Conservation (phyloP, 169 alveolate genomes). For the Eimeria sp. region DNA sequence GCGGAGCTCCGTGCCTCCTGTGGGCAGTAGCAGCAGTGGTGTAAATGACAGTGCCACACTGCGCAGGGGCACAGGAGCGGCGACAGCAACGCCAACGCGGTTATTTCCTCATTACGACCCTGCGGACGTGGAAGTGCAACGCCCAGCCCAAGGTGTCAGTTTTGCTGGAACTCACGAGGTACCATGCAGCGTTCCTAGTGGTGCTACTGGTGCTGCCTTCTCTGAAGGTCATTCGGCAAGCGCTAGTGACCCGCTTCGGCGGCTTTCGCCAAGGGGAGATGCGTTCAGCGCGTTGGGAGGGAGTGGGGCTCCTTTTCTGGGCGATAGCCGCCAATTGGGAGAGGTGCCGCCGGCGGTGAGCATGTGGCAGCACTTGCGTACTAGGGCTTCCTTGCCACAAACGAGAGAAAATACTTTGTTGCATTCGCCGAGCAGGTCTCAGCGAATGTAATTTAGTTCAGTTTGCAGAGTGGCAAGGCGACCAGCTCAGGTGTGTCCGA, state of each 20-base stretch:
- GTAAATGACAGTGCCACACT: constrained; percentile 23
- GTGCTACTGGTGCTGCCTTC: constrained; percentile 44
- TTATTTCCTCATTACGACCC: constrained; percentile 56
- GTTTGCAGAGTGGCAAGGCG: background rate
- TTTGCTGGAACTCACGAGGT: constrained; percentile 25
- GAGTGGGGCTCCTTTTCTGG: background rate
- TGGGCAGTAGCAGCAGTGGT: constrained; percentile 35
- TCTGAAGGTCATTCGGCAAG: constrained; percentile 46
- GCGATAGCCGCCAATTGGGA: constrained; percentile 32
- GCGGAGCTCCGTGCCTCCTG: constrained; percentile 61
- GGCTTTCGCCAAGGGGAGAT: constrained; percentile 24
- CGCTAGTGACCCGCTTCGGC: background rate
- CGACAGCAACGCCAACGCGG: constrained; percentile 67
- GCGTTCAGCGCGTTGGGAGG: constrained; percentile 9
- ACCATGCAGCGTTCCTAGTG: background rate
- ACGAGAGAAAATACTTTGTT: constrained; percentile 19
- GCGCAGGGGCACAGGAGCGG: constrained; percentile 17
- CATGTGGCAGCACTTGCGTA: constrained; percentile 45
- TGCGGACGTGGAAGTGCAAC: constrained; percentile 40
- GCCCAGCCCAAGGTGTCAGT: background rate
- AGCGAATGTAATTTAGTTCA: constrained; percentile 28
- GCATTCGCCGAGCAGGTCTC: constrained; percentile 65
- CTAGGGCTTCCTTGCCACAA: constrained; percentile 34
- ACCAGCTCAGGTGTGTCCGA: background rate
- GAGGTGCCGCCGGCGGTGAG: constrained; percentile 23